Base-by-base conservation (phyloP, 495 filamentous ascomycete genomes). In the Acidiella bohemica region DNA sequence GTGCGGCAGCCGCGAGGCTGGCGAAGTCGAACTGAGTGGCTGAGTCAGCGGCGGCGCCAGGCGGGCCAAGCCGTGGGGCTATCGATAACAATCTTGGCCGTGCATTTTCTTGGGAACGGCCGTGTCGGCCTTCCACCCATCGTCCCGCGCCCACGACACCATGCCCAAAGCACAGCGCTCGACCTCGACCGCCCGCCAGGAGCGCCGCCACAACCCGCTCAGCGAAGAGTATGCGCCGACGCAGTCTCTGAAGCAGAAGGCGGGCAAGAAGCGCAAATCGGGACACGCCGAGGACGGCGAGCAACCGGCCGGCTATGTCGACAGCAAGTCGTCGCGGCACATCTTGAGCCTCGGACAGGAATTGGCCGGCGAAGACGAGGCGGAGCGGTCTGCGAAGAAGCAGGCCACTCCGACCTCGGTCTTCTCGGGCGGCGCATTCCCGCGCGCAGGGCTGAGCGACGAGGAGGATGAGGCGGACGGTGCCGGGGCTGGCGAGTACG, bases 261-360 rank as follows among this genome's bases (percentile, higher is more conserved):
- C 50, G 4, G 40, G 46, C 11, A 63, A 61, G 44, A 53, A 55
- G 46, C 49, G 48, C 41, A 63, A 59, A 51, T 36, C 38, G 4
- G 32, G 36, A 14, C 19, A 41, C 8, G 39, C 36, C 29, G 68
- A 77, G 18, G 71, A 71, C 19, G 66, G 73, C 21, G 70, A 76
- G 16, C 71, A 72, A 32, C 71, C 78, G 50, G 72, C 81, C 34
- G 64, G 68, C 46, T 93, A 73, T 54, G 69, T 96, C 39, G 88
- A 94, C 58, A 78, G 85, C 32, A 84, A 81, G 53, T 71, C 84
- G 24, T 93, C 87, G 29, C 68, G 78, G 42, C 85, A 84, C 54
- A 95, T 96, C 57, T 58, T 96, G 43, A 75, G 78, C 43, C 81
- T 95, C 51, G 87, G 84, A 27, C 76, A 83, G 46, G 81, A 84